A percentile compares a stretch with the other conserved stretches of the same genome.
Conservation (phyloP, 345 rosid genomes). For the Brassica juncea region DNA sequence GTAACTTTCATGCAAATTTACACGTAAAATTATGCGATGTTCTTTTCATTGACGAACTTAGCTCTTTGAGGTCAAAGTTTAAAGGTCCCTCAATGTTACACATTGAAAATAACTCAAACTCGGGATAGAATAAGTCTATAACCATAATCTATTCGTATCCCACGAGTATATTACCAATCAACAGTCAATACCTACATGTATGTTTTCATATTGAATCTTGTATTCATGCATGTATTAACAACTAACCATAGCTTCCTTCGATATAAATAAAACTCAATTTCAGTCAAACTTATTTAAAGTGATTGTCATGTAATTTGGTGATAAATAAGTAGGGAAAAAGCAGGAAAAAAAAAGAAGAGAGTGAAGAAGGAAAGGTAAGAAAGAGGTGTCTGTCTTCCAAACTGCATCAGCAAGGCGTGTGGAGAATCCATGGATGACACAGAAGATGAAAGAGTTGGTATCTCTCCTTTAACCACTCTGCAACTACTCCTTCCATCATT, state of each 20-base stretch:
- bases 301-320: background rate
- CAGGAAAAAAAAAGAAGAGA: constrained; percentile 13
- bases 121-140: background rate
- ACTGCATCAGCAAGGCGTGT: constrained; percentile 38
- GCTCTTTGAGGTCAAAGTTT: background rate
- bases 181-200: background rate
- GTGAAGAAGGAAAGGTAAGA: constrained; percentile 34
- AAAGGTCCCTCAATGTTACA: background rate
- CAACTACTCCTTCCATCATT: constrained; percentile 25
- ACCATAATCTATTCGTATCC: background rate
- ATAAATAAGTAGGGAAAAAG: background rate
- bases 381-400: constrained; percentile 29
- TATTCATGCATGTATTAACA: background rate
- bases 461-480: constrained; percentile 30
- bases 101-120: background rate
- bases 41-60: background rate
- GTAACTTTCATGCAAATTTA: constrained; percentile 19
- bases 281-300: background rate
- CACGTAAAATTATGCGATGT: background rate
- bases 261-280: background rate
- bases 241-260: background rate
- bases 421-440: constrained; percentile 37
- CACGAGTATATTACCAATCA: background rate
- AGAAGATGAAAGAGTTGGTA: constrained; percentile 35
- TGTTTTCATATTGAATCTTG: no score